A percentile compares a stretch with the other conserved stretches of the same genome.
These are phyloP conservation scores for Cadophora luteo-olivacea DNA, from an alignment of 2,329 filamentous ascomycete species.

Conservation along the genomic window DNA sequence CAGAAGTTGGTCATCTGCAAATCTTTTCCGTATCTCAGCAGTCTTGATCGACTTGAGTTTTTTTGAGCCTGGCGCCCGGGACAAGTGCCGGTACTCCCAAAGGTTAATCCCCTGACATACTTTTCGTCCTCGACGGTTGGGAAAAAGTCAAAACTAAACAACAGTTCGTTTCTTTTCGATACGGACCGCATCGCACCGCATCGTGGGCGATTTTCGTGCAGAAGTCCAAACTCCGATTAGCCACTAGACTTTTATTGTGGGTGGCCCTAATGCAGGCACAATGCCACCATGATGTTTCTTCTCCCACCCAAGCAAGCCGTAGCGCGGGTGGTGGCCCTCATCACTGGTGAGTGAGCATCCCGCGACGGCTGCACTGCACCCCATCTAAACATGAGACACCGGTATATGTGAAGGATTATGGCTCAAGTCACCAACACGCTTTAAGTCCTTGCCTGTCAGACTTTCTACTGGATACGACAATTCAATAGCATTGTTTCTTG, in stretches of 20 bases:
- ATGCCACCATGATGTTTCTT: slow-evolving; percentile 2
- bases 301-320: slow-evolving; percentile 1
- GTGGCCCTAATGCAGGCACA: slow-evolving; percentile 12
- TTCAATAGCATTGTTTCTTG: not conserved
- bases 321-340: not conserved
- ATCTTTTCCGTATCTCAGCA: not conserved
- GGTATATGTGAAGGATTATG: not conserved
- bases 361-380: not conserved
- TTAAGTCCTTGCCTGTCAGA: not conserved
- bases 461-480: not conserved
- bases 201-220: not conserved
- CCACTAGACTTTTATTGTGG: slow-evolving; percentile 2
- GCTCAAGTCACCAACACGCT: not conserved
- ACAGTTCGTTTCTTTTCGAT: not conserved
- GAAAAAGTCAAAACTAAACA: not conserved
- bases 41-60: not conserved
- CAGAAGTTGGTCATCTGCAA: not conserved
- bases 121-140: not conserved
- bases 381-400: not conserved
- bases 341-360: slow-evolving; percentile 4
- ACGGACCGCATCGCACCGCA: not conserved
- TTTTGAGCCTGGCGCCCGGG: not conserved
- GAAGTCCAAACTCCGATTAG: slow-evolving; percentile 1
- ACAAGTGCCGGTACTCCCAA: not conserved
- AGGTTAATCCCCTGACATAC: not conserved